Percentiles rank a stretch among this genome's conserved stretches.
phyloP scores from a whole-genome alignment of 441 rosid genomes.

The Hura crepitans region DNA sequence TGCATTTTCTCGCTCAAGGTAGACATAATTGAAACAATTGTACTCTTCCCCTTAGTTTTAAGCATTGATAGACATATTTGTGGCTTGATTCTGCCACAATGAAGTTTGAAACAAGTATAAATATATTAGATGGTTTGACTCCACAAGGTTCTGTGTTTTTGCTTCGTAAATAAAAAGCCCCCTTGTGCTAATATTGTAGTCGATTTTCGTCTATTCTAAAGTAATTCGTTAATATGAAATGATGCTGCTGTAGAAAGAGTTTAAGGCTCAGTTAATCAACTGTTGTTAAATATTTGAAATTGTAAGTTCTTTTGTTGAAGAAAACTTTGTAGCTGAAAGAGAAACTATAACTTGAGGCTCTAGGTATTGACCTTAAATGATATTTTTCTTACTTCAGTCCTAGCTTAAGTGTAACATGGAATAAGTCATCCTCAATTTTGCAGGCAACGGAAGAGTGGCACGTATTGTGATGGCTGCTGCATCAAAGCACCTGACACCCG shows the following conservation, averaged over 20 bases:
- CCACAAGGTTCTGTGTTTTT: background rate
- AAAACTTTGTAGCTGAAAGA: constrained; percentile 1
- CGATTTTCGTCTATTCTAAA: background rate
- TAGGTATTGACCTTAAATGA: constrained; percentile 8
- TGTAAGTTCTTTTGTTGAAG: constrained; percentile 1
- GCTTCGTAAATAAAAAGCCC: background rate
- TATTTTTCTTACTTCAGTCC: background rate
- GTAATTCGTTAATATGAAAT: background rate
- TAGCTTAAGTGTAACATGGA: background rate
- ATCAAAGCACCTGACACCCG: constrained; percentile 79
- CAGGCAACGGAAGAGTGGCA: constrained; percentile 60
- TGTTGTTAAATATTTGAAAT: background rate
- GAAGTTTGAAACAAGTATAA: background rate
- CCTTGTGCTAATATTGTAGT: background rate
- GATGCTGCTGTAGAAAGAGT: background rate
- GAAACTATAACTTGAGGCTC: constrained; percentile 12
- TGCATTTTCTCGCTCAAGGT: background rate
- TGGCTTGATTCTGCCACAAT: background rate
- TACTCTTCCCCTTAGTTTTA: background rate
- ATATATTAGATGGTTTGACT: background rate
- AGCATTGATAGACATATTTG: background rate
- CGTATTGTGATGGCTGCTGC: constrained; percentile 84
- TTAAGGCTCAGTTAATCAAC: background rate
- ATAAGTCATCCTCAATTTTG: constrained; percentile 23
- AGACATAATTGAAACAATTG: background rate